These are phyloP conservation scores for Prototheca stagnorum DNA, from an alignment of 163 green algal species.

Conservation along the genomic window DNA sequence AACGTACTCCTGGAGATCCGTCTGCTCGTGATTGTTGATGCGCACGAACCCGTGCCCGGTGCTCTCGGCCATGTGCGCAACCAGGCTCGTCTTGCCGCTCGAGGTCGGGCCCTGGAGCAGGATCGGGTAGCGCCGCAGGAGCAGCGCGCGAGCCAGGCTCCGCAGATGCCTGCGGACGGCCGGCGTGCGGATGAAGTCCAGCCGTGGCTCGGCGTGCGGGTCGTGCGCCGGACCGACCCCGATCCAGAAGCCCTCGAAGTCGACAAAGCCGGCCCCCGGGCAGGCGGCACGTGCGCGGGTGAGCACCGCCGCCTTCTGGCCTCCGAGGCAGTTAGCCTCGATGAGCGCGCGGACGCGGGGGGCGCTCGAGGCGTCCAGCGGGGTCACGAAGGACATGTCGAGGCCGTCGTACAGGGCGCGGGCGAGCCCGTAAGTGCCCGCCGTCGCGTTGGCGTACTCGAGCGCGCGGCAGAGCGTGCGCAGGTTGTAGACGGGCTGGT, in stretches of 20 bases:
- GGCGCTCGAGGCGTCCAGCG: slow-evolving; percentile 43
- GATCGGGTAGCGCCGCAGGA: slow-evolving; percentile 52
- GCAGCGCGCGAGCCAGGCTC: slow-evolving; percentile 75
- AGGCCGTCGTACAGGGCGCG: slow-evolving; percentile 79
- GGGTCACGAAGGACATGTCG: slow-evolving; percentile 86
- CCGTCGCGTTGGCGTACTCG: slow-evolving; percentile 54
- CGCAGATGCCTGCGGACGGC: slow-evolving; percentile 63
- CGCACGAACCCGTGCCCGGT: slow-evolving; percentile 86
- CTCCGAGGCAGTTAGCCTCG: slow-evolving; percentile 44
- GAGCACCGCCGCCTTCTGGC: background rate
- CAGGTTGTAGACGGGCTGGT: slow-evolving; percentile 65
- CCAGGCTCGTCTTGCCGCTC: slow-evolving; percentile 88
- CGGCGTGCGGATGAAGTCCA: slow-evolving; percentile 72
- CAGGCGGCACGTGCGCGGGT: slow-evolving; percentile 13
- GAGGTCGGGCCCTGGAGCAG: slow-evolving; percentile 88
- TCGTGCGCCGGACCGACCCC: slow-evolving; percentile 33
- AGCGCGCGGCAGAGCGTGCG: slow-evolving; percentile 69
- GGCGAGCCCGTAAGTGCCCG: slow-evolving; percentile 64
- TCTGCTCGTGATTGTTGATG: slow-evolving; percentile 99
- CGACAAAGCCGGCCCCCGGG: slow-evolving; percentile 30
- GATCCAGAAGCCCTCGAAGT: slow-evolving; percentile 91
- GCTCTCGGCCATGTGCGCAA: slow-evolving; percentile 72
- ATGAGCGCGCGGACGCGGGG: slow-evolving; percentile 56
- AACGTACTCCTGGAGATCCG: slow-evolving; percentile 93
- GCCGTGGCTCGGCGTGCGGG: slow-evolving; percentile 1